Evolutionary conservation across 768 basidiomycete genomes (phyloP), one percentile per base, ranked within the genome.

Genomic region (Polyporus arcularius): DNA sequence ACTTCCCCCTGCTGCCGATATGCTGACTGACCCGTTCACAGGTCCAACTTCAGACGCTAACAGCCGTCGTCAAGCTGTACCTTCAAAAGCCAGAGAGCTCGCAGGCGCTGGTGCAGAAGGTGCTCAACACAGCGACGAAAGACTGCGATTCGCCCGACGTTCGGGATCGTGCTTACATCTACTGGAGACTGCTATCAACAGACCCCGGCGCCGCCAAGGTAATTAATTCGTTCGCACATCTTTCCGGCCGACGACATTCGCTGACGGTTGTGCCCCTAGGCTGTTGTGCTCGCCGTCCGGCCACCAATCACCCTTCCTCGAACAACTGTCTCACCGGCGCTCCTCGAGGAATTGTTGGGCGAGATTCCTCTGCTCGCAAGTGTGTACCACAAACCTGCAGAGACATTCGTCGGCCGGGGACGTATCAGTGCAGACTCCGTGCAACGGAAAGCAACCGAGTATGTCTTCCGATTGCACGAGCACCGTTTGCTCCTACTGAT

Each of bases 101-200:
- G 39, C 96, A 98, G 72, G 90, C 83, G 5, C 82, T 98, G 15
- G 96, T 98, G 0, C 96, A 98, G 71, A 81, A 83, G n/a, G 88
- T 98, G 3, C 77, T 98, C 43, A 88, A 92, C 63, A 95, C 94
- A 0, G 97, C 97, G 0, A 99, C 97, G 3, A 98, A 95, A 70
- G 94, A 95, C 66, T 97, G 95, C 67, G 97, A 99, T 68, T 95
- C 90, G 5, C 93, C 97, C 12, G 96, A 98, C 72, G 93, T 99
- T 15, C 84, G 97, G 43, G 97, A 99, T 73, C 83, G 96, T 51
- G 97, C 97, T 1, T 99, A 98, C 71, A 96, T 98, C 42, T 98
- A 98, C 70, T 99, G 97, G 97, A 82, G 97, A 62, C 70, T 99
- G 63, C 74, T 99, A 30, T 96, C 94, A 6, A 95, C 94, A 57